Base-by-base conservation (phyloP, 139 green algal genomes). In the Coelastrella sp. region DNA sequence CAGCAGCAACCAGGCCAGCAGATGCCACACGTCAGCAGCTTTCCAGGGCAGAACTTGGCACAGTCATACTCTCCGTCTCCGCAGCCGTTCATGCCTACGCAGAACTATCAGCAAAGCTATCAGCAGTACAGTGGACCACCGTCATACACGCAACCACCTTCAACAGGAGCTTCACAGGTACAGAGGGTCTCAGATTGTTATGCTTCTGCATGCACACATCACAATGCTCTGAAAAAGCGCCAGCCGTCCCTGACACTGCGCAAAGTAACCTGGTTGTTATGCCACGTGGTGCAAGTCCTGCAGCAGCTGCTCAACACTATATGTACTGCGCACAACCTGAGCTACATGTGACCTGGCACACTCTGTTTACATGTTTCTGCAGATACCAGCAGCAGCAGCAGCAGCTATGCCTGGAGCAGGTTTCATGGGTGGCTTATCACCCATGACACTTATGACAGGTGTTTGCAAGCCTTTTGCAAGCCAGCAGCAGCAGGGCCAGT, bases 371-470 rank as follows among this genome's bases (percentile, higher is more conserved):
- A 47, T 47, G 32, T 47, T 0, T 47, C 32, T 68, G 61, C 82
- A 87, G 82, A 87, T 87, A 64, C 82, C 82, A 23, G 82, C 64
- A 87, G 82, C 82, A 32, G 82, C 82, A 32, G 14, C 82, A 87
- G 65, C 80, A 47, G 32, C 32, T 13, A 73, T 88, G 83, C 22
- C 61, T 84, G 58, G 79, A 61, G 68, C 5, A 5, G 71, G 84
- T 54, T 92, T 92, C 78, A 92, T 92, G 90, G 76, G 83, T 58
- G 85, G 66, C 68, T 58, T 92, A 22, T 90, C 85, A n/a, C 90
- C 90, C 3, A 57, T 92, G 17, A 87, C 58, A 23, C 68, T 92
- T 5, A 92, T 92, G 89, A 85, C 89, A 90, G 89, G 89, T 92
- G 47, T 47, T 47, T 47, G 32, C 32, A 47, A 47, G 32, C 32